phyloP scores from a whole-genome alignment of 371 early-diverging fungal genomes.

The Rhizopus sp. region DNA sequence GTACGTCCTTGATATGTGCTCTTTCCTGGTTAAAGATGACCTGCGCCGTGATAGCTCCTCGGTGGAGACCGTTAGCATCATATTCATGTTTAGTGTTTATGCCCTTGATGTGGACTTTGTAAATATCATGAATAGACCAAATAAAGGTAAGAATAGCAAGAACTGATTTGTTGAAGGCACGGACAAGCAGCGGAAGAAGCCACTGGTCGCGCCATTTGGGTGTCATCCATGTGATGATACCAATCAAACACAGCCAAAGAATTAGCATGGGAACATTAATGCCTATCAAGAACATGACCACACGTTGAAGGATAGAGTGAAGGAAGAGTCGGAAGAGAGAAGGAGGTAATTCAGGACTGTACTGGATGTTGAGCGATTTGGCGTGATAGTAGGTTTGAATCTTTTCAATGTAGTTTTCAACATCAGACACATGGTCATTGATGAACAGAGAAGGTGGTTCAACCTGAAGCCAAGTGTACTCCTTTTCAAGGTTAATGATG shows the following conservation, averaged over 20 bases:
- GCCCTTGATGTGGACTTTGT: constrained; percentile 2
- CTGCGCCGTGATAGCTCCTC: constrained; percentile 34
- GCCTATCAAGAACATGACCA: constrained; percentile 9
- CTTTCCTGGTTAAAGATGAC: constrained; percentile 28
- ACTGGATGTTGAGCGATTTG: constrained; percentile 14
- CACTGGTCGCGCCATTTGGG: constrained; percentile 36
- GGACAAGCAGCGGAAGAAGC: constrained; percentile 26
- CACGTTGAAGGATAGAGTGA: constrained; percentile 16
- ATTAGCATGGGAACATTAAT: constrained; percentile 36
- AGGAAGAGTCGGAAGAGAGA: constrained; percentile 23
- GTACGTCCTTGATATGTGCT: constrained; percentile 21
- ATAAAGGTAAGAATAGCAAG: constrained; percentile 2
- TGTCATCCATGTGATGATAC: constrained; percentile 39
- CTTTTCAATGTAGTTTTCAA: constrained; percentile 10
- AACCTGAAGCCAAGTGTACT: constrained; percentile 24
- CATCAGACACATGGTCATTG: constrained; percentile 1
- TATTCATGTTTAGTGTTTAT: constrained; percentile 16
- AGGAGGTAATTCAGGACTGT: constrained; percentile 14
- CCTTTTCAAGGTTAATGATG: constrained; percentile 32
- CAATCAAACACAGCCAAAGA: constrained; percentile 30
- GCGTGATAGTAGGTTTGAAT: constrained; percentile 20
- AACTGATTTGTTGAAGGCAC: constrained; percentile 15
- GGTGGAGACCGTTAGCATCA: constrained; percentile 23
- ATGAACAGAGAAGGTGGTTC: constrained; percentile 26
- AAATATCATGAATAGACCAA: background rate